Conservation (phyloP, 306 rosid genomes). For the Cucurbita pepo region DNA sequence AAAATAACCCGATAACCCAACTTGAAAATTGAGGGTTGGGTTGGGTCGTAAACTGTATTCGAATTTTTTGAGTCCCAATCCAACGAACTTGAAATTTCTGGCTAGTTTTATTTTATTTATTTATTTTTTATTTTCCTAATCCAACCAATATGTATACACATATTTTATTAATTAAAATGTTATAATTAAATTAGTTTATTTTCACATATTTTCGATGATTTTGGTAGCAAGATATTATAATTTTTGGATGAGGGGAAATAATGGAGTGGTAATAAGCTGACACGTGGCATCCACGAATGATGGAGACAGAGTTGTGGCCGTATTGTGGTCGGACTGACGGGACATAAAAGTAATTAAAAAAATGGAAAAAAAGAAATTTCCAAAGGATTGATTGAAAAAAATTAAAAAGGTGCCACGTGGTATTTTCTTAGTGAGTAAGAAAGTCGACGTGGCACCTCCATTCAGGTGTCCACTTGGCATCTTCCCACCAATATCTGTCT, state of each 20-base stretch:
- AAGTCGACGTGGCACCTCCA: slow-evolving; percentile 7
- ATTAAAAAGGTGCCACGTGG: slow-evolving; percentile 1
- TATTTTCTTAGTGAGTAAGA: slow-evolving; percentile 11
- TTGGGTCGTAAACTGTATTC: no score
- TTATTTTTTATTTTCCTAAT: no score
- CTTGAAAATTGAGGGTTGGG: no score
- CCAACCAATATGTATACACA: no score
- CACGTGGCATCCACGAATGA: neutral
- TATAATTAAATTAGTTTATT: no score
- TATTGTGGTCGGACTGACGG: neutral
- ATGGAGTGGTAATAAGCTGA: neutral
- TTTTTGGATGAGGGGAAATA: neutral
- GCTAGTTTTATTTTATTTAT: no score
- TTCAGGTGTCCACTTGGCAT: neutral
- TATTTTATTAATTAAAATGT: no score
- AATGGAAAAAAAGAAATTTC: neutral
- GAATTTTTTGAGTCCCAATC: no score
- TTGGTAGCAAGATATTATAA: no score
- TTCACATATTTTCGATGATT: no score
- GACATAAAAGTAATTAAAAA: neutral
- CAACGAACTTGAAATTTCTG: no score
- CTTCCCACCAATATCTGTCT: neutral
- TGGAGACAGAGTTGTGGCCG: neutral
- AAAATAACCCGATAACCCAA: no score
- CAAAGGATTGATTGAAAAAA: neutral